Evolutionary conservation across 2,329 filamentous ascomycete genomes (phyloP), one percentile per base, ranked within the genome.

Genomic region (Stromatinia cepivora): DNA sequence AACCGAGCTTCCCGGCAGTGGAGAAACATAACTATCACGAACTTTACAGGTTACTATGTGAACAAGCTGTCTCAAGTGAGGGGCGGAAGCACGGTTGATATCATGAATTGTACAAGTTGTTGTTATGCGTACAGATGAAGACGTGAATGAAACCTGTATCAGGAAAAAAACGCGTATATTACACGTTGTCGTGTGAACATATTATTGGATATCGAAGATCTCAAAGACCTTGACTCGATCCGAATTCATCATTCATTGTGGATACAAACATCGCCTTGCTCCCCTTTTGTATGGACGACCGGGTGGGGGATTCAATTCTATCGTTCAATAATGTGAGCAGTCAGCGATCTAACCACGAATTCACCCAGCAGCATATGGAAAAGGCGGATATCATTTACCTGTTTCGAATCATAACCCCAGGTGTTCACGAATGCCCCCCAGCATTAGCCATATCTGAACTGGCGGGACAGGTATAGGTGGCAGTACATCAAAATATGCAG

Each of bases 121-220:
- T 39, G 39, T 42, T 42, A 39, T 39, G 31, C 31, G 20, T 36
- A 13, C 8, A n/a, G 31, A 36, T 7, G 25, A 7, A 34, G 52
- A 20, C 34, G 5, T 36, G 31, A 36, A n/a, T 22, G 31, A 56
- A 56, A 36, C 31, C 34, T 56, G 53, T 56, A 56, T 42, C 39
- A 42, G 39, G n/a, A n/a, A 15, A 7, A 42, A 42, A 15, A 42
- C 13, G 39, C 39, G 39, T 42, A 17, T 42, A 17, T 17, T 17
- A 42, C 53, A 56, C 53, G 34, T 42, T 58, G 54, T 58, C 54
- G 9, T 39, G 54, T 39, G 54, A 42, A 58, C 54, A n/a, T 11
- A 50, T 25, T 25, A 39, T 58, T 58, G 22, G 17, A 5, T 17
- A 56, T 9, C 54, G 7, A 39, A 58, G 28, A 36, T 11, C 11